Conservation (phyloP, 2,329 filamentous ascomycete genomes). For the Claviceps digitariae region DNA sequence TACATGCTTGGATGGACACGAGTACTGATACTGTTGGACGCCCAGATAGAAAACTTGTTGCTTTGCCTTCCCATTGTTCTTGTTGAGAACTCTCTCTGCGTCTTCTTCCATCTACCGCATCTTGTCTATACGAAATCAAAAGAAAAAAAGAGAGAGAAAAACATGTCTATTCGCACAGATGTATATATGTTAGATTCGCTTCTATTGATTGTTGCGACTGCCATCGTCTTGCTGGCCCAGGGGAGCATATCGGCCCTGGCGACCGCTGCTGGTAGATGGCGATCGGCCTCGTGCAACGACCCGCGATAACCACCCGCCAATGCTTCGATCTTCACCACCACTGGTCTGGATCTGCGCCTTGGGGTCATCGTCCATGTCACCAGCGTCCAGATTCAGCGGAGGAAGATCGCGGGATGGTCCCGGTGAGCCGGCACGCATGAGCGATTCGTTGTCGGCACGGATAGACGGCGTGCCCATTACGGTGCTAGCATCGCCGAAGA, state of each 20-base stretch:
- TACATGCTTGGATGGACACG: neutral
- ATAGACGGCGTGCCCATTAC: constrained; percentile 64
- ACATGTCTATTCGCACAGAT: constrained; percentile 14
- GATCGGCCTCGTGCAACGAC: constrained; percentile 26
- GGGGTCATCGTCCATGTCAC: constrained; percentile 40
- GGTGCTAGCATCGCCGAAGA: constrained; percentile 89
- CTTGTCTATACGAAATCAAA: constrained; percentile 22
- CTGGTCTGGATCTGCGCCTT: constrained; percentile 26
- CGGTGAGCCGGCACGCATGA: constrained; percentile 65
- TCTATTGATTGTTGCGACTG: constrained; percentile 13
- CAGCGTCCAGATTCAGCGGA: constrained; percentile 64
- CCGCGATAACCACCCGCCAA: constrained; percentile 36
- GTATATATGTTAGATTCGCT: constrained; percentile 8
- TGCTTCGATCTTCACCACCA: constrained; percentile 25
- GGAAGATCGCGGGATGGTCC: constrained; percentile 60
- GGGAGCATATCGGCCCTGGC: constrained; percentile 28
- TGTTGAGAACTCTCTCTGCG: neutral
- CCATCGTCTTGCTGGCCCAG: constrained; percentile 28
- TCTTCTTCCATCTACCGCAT: neutral
- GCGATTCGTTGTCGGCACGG: constrained; percentile 61
- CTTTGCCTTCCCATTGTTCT: neutral
- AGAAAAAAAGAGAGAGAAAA: constrained; percentile 7
- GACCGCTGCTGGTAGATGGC: constrained; percentile 22
- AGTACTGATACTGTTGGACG: neutral
- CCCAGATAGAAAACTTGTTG: neutral